phyloP scores from a whole-genome alignment of 495 filamentous ascomycete species.

The Pyrenopolyporus hunteri region DNA sequence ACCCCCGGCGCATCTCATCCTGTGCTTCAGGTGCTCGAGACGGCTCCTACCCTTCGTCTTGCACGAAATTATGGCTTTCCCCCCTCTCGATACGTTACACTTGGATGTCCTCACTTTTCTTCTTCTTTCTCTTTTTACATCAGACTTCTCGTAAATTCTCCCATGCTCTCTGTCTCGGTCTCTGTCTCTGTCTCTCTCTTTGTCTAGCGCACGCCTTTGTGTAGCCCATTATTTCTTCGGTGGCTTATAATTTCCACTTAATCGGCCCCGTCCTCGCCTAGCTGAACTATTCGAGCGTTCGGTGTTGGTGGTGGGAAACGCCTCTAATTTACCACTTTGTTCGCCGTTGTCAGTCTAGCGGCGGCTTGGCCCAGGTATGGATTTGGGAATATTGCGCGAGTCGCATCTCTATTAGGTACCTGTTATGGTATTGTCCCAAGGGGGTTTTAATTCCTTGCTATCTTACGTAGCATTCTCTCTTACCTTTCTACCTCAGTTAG shows the following conservation, averaged over 20 bases:
- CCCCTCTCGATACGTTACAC: conserved; percentile 32
- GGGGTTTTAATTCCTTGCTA: conserved; percentile 9
- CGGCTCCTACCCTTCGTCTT: conserved; percentile 25
- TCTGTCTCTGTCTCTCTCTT: no score
- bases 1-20: conserved; percentile 4
- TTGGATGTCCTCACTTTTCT: background rate
- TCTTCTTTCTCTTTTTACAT: background rate
- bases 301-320: background rate
- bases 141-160: background rate
- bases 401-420: conserved; percentile 10
- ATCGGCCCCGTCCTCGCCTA: background rate
- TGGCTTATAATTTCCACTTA: background rate
- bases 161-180: no score
- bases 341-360: conserved; percentile 3
- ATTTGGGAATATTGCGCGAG: conserved; percentile 31
- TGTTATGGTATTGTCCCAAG: conserved; percentile 1
- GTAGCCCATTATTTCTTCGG: background rate
- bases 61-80: conserved; percentile 18
- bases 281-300: conserved; percentile 5
- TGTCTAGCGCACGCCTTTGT: no score
- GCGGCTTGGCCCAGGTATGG: conserved; percentile 16
- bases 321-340: background rate
- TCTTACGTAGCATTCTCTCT: conserved; percentile 25
- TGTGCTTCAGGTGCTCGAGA: conserved; percentile 22
- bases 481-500: conserved; percentile 17